A percentile compares a stretch with the other conserved stretches of the same genome.
Evolutionary conservation across 2,329 filamentous ascomycete genomes (phyloP).

Genomic region (Colletotrichum euphorbiae): DNA sequence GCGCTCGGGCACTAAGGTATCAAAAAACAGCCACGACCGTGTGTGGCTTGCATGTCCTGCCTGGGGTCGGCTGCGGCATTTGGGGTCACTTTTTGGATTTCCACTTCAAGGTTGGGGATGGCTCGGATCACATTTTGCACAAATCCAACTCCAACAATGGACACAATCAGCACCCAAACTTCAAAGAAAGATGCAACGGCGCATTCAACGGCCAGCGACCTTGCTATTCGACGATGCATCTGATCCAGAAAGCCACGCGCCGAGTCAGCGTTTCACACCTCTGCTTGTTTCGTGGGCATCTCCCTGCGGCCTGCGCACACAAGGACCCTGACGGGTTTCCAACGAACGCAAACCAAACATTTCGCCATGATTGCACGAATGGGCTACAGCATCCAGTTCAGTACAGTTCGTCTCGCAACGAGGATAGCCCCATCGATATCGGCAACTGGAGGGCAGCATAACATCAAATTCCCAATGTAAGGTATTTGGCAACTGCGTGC

Average conservation of each 20-base stretch:
- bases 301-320: constrained; percentile 28
- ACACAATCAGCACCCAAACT: neutral
- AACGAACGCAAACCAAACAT: constrained; percentile 26
- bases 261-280: constrained; percentile 37
- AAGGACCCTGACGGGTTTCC: neutral
- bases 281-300: constrained; percentile 13
- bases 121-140: constrained; percentile 33
- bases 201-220: constrained; percentile 13
- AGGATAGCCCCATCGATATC: neutral
- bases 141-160: constrained; percentile 12
- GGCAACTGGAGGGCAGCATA: neutral
- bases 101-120: neutral
- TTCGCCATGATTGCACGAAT: constrained; percentile 22
- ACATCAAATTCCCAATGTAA: neutral
- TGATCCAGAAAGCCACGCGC: constrained; percentile 13
- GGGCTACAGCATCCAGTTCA: neutral
- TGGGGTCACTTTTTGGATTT: neutral
- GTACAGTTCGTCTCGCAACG: too few species aligned
- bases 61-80: neutral
- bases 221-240: constrained; percentile 27
- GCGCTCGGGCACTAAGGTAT: neutral
- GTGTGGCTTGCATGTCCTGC: constrained; percentile 19
- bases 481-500: neutral
- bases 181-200: constrained; percentile 8
- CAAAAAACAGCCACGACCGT: constrained; percentile 10